These are phyloP conservation scores for Pugionium dolabratum DNA, from an alignment of 345 rosid species.

Conservation along the genomic window DNA sequence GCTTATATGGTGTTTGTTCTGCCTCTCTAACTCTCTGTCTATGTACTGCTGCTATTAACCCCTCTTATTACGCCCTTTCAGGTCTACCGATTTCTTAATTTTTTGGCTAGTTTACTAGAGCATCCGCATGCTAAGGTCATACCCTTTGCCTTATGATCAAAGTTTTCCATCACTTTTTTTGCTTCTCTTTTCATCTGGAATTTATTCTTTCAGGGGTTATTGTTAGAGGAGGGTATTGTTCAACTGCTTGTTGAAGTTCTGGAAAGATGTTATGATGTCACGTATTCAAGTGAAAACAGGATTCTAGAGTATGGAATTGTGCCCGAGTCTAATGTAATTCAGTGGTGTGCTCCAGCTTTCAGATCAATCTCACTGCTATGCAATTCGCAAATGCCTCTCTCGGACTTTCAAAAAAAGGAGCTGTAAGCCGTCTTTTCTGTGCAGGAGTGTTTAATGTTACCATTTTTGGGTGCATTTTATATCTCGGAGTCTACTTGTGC, in stretches of 20 bases:
- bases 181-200: conserved; percentile 10
- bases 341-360: conserved; percentile 83
- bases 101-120: conserved; percentile 76
- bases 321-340: conserved; percentile 47
- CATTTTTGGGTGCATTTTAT: conserved; percentile 11
- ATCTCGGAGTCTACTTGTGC: conserved; percentile 20
- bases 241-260: conserved; percentile 58
- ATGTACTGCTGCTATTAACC: conserved; percentile 27
- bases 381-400: conserved; percentile 47
- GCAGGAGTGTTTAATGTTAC: conserved; percentile 7
- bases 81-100: conserved; percentile 74
- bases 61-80: conserved; percentile 43
- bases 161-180: conserved; percentile 5
- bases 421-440: conserved; percentile 54
- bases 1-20: conserved; percentile 65
- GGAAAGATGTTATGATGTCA: conserved; percentile 62
- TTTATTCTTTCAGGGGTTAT: conserved; percentile 54
- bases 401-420: conserved; percentile 45
- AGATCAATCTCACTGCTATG: conserved; percentile 66
- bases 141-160: conserved; percentile 30
- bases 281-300: conserved; percentile 55
- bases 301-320: conserved; percentile 48
- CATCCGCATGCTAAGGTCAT: conserved; percentile 84
- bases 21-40: conserved; percentile 31
- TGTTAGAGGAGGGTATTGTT: conserved; percentile 67